Evolutionary conservation across 257 asterid genomes (phyloP), one percentile per base, ranked within the genome.

Genomic region (Salvia rosmarinus): DNA sequence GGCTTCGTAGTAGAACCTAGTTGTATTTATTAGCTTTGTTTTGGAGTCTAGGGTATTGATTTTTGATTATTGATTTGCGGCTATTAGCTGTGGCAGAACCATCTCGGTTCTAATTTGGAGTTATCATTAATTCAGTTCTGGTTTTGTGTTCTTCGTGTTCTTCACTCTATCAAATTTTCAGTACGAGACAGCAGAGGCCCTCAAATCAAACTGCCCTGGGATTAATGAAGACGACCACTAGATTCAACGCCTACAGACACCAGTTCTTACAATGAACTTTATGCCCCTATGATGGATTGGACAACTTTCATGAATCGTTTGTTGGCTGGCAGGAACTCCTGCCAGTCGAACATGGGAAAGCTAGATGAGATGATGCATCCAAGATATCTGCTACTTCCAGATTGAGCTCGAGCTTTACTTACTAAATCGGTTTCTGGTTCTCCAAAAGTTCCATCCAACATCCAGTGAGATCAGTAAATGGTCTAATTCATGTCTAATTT

Each of bases 211-310:
- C 76, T 92, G 96, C 81, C 96, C 95, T 17, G 96, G 98, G 32
- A 75, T 88, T 66, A 77, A 75, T 21, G 99, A 95, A 83, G 97
- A 91, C 46, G 96, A 89, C 77, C 99, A 91, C 78, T 90, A 85
- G 81, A 76, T 57, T 70, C 0, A 55, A 28, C 32, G 9, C 54
- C 57, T 35, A 9, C 54, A 34, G 59, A 44, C 1, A 25, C 30
- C 19, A 35, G 14, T 55, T 32, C 39, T 17, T 11, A 16, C 11
- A 43, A 32, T 50, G 47, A 47, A 5, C 13, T 64, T 64, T 62
- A 20, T 17, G 37, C 59, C 9, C 12, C 30, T 68, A 28, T 25
- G 13, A n/a, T 17, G 52, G 59, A 68, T 37, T 44, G 16, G 43
- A 68, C 40, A 23, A 49, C 70, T 60, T 75, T 50, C 71, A n/a